phyloP scores from a whole-genome alignment of 2,329 filamentous ascomycete species.

The Bipolaris victoriae region DNA sequence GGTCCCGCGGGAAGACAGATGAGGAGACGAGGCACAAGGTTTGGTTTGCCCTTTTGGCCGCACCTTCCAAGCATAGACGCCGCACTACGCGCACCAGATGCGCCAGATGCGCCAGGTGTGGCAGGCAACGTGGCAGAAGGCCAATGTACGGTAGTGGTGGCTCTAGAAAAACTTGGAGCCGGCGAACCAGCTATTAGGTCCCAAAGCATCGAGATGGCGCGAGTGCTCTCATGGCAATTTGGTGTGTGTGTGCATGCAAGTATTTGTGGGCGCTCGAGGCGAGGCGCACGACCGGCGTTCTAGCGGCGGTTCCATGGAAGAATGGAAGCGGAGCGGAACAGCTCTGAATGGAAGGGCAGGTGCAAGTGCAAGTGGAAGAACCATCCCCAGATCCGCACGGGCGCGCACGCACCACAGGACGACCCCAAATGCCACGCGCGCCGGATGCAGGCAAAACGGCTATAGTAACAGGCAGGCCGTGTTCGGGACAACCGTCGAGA shows the following conservation, averaged over 20 bases:
- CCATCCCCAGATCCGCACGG: conserved; percentile 9
- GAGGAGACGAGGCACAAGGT: background rate
- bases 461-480: background rate
- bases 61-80: background rate
- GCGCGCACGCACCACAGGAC: conserved; percentile 22
- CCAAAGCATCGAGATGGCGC: background rate
- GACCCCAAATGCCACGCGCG: conserved; percentile 24
- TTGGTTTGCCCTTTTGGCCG: background rate
- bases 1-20: background rate
- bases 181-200: background rate
- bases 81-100: background rate
- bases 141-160: background rate
- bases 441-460: conserved; percentile 19
- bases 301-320: conserved; percentile 8
- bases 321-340: conserved; percentile 2
- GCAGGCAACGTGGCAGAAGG: background rate
- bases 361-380: background rate
- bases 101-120: background rate
- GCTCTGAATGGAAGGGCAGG: background rate
- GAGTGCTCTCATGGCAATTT: too few species aligned
- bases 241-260: too few species aligned
- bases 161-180: too few species aligned
- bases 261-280: background rate
- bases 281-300: background rate
- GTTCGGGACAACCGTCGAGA: conserved; percentile 13